Conservation (phyloP, 1,139 yeast species). For the Candida sp. region DNA sequence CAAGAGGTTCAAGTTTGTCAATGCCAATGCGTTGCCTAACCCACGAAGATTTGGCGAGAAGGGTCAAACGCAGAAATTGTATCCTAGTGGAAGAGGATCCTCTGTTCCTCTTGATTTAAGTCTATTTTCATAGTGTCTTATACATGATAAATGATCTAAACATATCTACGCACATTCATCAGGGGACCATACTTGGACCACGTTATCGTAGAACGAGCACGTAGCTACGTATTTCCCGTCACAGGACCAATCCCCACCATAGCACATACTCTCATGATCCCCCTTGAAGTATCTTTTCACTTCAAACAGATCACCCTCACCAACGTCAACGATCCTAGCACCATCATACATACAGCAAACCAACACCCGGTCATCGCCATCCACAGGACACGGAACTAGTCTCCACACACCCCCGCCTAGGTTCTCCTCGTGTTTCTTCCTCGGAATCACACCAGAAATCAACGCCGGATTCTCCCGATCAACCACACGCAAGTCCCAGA, state of each 20-base stretch:
- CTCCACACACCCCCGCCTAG: constrained; percentile 98
- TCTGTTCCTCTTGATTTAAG: constrained; percentile 86
- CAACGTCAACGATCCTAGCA: constrained; percentile 62
- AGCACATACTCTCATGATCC: constrained; percentile 91
- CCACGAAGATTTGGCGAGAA: constrained; percentile 76
- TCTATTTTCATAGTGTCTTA: constrained; percentile 16
- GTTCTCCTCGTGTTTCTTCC: constrained; percentile 42
- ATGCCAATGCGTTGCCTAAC: constrained; percentile 74
- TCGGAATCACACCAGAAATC: constrained; percentile 54
- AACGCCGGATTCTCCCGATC: constrained; percentile 39
- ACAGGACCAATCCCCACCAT: constrained; percentile 89
- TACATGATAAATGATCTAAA: neutral
- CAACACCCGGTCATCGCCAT: constrained; percentile 55
- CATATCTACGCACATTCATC: constrained; percentile 6
- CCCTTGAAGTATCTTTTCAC: constrained; percentile 59
- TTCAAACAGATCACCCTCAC: constrained; percentile 33
- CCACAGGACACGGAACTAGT: constrained; percentile 65
- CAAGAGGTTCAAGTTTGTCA: constrained; percentile 69
- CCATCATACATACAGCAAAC: constrained; percentile 98
- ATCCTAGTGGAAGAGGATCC: constrained; percentile 96
- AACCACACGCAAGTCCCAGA: constrained; percentile 70
- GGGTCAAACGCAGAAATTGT: constrained; percentile 61
- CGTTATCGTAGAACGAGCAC: constrained; percentile 90
- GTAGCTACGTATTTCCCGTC: constrained; percentile 60
- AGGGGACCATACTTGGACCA: constrained; percentile 75